Base-by-base conservation (phyloP, 352 stramenopile species). In the Globisporangium carolinianum region DNA sequence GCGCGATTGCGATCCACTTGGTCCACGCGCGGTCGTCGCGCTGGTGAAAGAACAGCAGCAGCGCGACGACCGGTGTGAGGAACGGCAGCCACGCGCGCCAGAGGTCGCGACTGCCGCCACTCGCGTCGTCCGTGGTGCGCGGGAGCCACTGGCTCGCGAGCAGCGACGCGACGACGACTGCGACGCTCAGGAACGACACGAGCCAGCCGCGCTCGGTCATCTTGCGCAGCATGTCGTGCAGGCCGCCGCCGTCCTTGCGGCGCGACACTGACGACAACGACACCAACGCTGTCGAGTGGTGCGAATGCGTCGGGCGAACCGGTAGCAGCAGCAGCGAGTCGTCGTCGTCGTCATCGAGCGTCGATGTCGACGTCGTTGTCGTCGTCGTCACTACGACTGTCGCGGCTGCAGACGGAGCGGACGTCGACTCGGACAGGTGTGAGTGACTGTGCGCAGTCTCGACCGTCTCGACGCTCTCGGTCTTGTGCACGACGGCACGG, bases 1-100 rank as follows among this genome's bases (percentile, higher is more conserved):
- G 68, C 45, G 76, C 76, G 63, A 89, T 89, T 8, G 84, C 84
- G 47, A 92, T 72, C 84, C 84, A 94, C 69, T 87, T 92, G 18
- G 73, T 79, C 18, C 76, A 86, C 52, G 67, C 47, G n/a, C 82
- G 83, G 35, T 69, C 69, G 66, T 92, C 79, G 37, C 78, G 77
- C 63, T 89, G 83, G 67, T 89, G 67, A 61, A 92, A 85, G 53
- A 89, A 86, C 14, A 88, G 65, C 51, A 91, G 67, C 54, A 91
- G 59, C 46, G 82, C 73, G 10, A 89, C 64, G 14, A 86, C 54
- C 39, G 79, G 79, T 35, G 72, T 86, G 32, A 91, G 67, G 58
- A 87, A 83, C 46, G 79, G 70, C 45, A 91, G 58, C 79, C 75
- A 87, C 47, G 70, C 71, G 32, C 77, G 76, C 76, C 81, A 87